Evolutionary conservation across 2,329 filamentous ascomycete species (phyloP).

Genomic region (Mollisiaceae sp.): DNA sequence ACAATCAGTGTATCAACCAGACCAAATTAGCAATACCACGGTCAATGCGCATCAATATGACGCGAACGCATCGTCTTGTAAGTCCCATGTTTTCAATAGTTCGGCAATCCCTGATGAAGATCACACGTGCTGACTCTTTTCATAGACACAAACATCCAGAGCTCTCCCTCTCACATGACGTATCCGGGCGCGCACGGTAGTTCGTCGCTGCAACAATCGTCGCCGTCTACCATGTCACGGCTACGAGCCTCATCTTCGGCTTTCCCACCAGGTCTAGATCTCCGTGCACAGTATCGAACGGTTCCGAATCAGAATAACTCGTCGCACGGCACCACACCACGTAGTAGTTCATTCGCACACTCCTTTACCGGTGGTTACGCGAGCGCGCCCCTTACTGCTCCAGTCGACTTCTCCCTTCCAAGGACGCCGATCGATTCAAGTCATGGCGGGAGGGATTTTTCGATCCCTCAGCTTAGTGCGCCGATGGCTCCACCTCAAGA

Average conservation of each 20-base stretch:
- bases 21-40: constrained; percentile 51
- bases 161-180: constrained; percentile 54
- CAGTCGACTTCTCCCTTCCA: constrained; percentile 57
- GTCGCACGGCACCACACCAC: constrained; percentile 32
- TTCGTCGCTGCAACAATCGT: constrained; percentile 49
- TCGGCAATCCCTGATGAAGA: constrained; percentile 32
- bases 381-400: constrained; percentile 59
- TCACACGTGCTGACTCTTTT: constrained; percentile 33
- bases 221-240: constrained; percentile 51
- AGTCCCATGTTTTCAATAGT: constrained; percentile 31
- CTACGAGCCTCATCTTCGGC: constrained; percentile 56
- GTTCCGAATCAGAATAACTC: constrained; percentile 41
- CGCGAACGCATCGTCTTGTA: constrained; percentile 57
- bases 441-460: constrained; percentile 51
- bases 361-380: constrained; percentile 56
- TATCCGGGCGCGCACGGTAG: constrained; percentile 51
- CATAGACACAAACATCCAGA: constrained; percentile 52
- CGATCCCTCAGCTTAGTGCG: constrained; percentile 59
- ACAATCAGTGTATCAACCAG: constrained; percentile 56
- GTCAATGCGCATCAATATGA: constrained; percentile 55
- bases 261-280: constrained; percentile 52
- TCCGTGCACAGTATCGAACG: constrained; percentile 52
- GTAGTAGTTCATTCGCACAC: constrained; percentile 46
- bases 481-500: constrained; percentile 59
- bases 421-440: constrained; percentile 48